These are phyloP conservation scores for Globisporangium yorkense DNA, from an alignment of 352 stramenopile genomes.

Conservation along the genomic window DNA sequence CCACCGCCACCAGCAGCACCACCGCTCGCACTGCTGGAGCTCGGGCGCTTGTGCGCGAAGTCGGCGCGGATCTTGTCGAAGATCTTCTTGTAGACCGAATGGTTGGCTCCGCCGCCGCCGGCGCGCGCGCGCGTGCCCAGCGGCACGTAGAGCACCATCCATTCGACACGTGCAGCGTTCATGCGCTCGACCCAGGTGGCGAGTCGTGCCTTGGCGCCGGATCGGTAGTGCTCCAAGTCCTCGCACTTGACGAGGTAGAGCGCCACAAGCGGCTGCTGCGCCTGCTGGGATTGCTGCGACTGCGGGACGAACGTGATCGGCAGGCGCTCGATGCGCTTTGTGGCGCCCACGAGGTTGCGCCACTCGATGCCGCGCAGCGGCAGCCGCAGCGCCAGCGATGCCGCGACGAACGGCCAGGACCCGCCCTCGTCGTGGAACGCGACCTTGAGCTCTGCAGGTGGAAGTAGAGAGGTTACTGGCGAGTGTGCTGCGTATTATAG, in stretches of 20 bases:
- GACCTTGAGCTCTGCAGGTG: slow-evolving; percentile 41
- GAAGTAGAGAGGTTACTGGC: not conserved
- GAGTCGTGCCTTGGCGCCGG: slow-evolving; percentile 37
- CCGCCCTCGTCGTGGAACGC: slow-evolving; percentile 65
- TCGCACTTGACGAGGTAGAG: slow-evolving; percentile 85
- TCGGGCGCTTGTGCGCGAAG: slow-evolving; percentile 44
- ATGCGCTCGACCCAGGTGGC: slow-evolving; percentile 66
- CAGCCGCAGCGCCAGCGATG: slow-evolving; percentile 53
- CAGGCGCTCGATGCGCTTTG: slow-evolving; percentile 19
- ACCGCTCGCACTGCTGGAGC: slow-evolving; percentile 4
- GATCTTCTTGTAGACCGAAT: slow-evolving; percentile 70
- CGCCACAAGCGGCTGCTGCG: slow-evolving; percentile 37
- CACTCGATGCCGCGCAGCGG: slow-evolving; percentile 76
- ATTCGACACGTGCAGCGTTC: slow-evolving; percentile 58
- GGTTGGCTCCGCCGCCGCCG: slow-evolving; percentile 24
- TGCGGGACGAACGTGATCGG: slow-evolving; percentile 42
- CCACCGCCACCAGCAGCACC: not conserved
- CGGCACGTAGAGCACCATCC: slow-evolving; percentile 82
- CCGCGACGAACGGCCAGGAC: slow-evolving; percentile 77
- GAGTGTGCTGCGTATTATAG: not conserved
- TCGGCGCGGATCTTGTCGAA: slow-evolving; percentile 66
- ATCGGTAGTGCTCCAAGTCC: slow-evolving; percentile 70
- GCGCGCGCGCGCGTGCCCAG: slow-evolving; percentile 57
- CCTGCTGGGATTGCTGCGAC: not conserved
- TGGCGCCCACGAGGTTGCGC: slow-evolving; percentile 70